These are phyloP conservation scores for Aaosphaeria pasadenensis DNA, from an alignment of 2,329 filamentous ascomycete genomes.

Conservation along the genomic window DNA sequence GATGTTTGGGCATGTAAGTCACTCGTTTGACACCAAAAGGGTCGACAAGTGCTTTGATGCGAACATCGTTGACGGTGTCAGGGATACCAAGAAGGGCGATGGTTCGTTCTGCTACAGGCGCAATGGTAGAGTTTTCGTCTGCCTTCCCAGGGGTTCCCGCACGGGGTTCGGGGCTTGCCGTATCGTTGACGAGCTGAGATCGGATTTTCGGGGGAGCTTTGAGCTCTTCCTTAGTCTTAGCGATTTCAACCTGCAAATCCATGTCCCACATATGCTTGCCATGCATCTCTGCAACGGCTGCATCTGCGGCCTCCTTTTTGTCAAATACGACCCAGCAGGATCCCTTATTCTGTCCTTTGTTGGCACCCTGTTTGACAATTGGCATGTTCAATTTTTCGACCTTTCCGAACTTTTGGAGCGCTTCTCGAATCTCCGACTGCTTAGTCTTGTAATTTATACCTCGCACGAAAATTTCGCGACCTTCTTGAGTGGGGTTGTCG, in stretches of 20 bases:
- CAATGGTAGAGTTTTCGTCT: conserved; percentile 7
- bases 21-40: conserved; percentile 74
- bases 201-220: conserved; percentile 40
- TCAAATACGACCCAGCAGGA: conserved; percentile 78
- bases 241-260: conserved; percentile 60
- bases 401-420: conserved; percentile 70
- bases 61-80: conserved; percentile 87
- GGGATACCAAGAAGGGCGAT: conserved; percentile 82
- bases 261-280: conserved; percentile 67
- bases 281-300: conserved; percentile 64
- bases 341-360: conserved; percentile 69
- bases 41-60: conserved; percentile 71
- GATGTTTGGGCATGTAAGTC: conserved; percentile 74
- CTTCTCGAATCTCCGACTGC: conserved; percentile 64
- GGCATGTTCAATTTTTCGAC: conserved; percentile 72
- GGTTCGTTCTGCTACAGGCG: conserved; percentile 56
- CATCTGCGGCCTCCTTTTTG: conserved; percentile 62
- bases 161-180: conserved; percentile 1
- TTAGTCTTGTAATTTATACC: conserved; percentile 80
- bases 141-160: background rate
- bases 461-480: conserved; percentile 79
- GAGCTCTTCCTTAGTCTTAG: conserved; percentile 41
- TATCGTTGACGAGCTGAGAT: conserved; percentile 20
- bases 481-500: conserved; percentile 78
- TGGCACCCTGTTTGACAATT: conserved; percentile 36